Percentiles rank a stretch among this genome's conserved stretches.
These are phyloP conservation scores for Karstenula rhodostoma DNA, from an alignment of 2,329 filamentous ascomycete genomes.

Conservation along the genomic window DNA sequence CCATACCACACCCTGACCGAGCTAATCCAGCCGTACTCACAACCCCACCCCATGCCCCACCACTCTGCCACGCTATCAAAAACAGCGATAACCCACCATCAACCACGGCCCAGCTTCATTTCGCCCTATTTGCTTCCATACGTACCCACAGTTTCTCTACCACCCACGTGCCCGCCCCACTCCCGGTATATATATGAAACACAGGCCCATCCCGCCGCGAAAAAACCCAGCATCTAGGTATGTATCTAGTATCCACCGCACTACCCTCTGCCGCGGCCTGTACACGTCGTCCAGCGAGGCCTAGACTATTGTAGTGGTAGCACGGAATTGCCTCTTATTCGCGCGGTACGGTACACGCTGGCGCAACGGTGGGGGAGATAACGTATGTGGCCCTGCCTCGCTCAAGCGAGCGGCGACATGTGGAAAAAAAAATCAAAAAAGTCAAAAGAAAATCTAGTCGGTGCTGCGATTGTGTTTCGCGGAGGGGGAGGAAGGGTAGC, in stretches of 20 bases:
- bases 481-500: conserved; percentile 1
- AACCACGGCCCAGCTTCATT: too few species aligned
- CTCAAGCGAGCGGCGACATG: neutral
- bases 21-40: neutral
- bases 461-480: neutral
- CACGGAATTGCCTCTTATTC: neutral
- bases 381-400: neutral
- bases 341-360: neutral
- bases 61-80: neutral
- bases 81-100: neutral
- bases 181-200: neutral
- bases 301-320: neutral
- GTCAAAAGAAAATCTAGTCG: too few species aligned
- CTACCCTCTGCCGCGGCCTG: neutral
- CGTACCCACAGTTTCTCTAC: neutral
- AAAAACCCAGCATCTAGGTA: too few species aligned
- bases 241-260: neutral
- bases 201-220: neutral
- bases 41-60: neutral
- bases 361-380: neutral
- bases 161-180: neutral
- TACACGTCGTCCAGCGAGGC: neutral
- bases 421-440: neutral
- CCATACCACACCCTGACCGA: neutral
- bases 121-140: neutral